Evolutionary conservation across 306 rosid species (phyloP), one percentile per base, ranked within the genome.

Genomic region (Sicyos baderoa): DNA sequence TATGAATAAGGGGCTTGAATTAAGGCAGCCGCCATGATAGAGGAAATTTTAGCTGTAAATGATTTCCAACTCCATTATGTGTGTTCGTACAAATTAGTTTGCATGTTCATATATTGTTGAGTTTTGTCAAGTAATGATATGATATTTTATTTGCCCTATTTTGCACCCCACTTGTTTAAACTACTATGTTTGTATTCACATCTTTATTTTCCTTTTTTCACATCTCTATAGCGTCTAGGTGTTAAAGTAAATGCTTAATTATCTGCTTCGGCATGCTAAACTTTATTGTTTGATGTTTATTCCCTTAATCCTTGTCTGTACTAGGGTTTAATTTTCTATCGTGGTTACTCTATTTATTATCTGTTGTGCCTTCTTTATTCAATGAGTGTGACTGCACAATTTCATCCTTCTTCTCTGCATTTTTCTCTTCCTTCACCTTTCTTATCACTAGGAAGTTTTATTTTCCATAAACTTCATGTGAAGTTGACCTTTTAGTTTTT

Each of bases 51-150:
- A 58, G 44, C 44, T 27, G 11, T 35, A 15, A 59, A 6, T 7
- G 49, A 60, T 61, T 3, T 13, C 4, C 48, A 5, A 0, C 8
- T 3, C 3, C 23, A 15, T 60, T 60, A 60, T 60, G 67, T 60
- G 32, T 15, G 63, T 57, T 57, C 48, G 23, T 60, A 32, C 68
- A 17, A 61, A 29, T 29, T 25, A 37, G 42, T 29, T 32, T 62
- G n/a, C n/a, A 40, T 37, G 51, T 62, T 62, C 48, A 60, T 62
- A 60, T 62, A 62, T 61, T 35, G 15, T 35, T 6, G 11, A 32
- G 2, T 54, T 19, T 54, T 54, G 14, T 21, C 15, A 18, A 53
- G 12, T 42, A 27, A 58, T 58, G 4, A 58, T 58, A 25, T 32
- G 47, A 29, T 29, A 8, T 32, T 29, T 47, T 0, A 32, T 8